Evolutionary conservation across 2,329 filamentous ascomycete genomes (phyloP).

Genomic region (Boeremia lycopersici): DNA sequence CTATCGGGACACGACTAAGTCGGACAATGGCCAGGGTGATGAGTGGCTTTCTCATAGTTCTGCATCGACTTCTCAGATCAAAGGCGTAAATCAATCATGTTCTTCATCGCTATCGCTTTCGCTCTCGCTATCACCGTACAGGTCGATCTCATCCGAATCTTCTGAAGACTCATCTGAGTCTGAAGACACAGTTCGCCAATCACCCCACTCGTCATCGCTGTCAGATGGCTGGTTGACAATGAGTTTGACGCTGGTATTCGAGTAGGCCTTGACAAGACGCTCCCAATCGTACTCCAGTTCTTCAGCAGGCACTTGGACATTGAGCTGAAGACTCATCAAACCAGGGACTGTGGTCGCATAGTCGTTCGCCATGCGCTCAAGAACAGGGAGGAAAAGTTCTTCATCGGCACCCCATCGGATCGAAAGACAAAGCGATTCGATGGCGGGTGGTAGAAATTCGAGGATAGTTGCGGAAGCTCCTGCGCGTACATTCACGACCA

Average conservation of each 20-base stretch:
- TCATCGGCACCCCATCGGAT: constrained; percentile 12
- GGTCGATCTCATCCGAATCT: constrained; percentile 24
- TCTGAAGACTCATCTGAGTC: constrained; percentile 20
- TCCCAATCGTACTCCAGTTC: constrained; percentile 20
- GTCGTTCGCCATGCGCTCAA: constrained; percentile 21
- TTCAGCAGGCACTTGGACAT: background rate
- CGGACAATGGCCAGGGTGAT: too few species aligned
- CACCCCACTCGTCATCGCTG: constrained; percentile 7
- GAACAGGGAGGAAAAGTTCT: constrained; percentile 11
- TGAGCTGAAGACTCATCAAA: constrained; percentile 16
- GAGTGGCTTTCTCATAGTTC: too few species aligned
- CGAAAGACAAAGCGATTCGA: constrained; percentile 15
- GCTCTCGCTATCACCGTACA: constrained; percentile 17
- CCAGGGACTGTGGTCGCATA: constrained; percentile 11
- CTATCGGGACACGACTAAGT: too few species aligned
- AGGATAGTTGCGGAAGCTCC: constrained; percentile 9
- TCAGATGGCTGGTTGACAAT: constrained; percentile 11
- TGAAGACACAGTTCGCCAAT: constrained; percentile 12
- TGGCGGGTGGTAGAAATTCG: constrained; percentile 20
- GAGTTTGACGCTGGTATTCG: constrained; percentile 13
- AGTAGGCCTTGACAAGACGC: constrained; percentile 12
- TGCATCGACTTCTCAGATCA: too few species aligned
- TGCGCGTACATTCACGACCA: constrained; percentile 11
- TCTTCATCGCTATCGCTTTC: background rate
- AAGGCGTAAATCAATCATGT: too few species aligned